Evolutionary conservation across 2,329 filamentous ascomycete genomes (phyloP).

Genomic region (Colletotrichum sp.): DNA sequence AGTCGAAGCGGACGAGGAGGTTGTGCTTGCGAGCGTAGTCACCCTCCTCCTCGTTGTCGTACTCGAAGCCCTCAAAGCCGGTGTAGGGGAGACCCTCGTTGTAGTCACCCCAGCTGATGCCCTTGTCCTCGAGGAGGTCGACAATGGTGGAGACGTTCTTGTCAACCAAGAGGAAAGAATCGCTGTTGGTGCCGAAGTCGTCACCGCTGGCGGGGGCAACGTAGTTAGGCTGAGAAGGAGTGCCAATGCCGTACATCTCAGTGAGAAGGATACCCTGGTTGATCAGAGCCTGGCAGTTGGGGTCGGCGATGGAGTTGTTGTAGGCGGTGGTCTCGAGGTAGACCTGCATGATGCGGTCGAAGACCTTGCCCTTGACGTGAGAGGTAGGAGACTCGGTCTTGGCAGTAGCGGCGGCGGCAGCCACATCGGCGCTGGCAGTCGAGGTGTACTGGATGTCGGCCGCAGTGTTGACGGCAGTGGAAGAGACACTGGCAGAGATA

Average conservation of each 20-base stretch:
- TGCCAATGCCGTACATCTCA: slow-evolving; percentile 56
- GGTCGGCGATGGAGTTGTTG: slow-evolving; percentile 66
- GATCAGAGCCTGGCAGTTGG: slow-evolving; percentile 31
- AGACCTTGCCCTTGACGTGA: slow-evolving; percentile 71
- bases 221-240: slow-evolving; percentile 73
- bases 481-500: neutral
- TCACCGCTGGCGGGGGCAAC: slow-evolving; percentile 65
- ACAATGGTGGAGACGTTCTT: slow-evolving; percentile 54
- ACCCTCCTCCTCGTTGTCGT: neutral
- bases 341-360: slow-evolving; percentile 75
- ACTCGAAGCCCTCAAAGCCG: slow-evolving; percentile 20
- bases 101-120: slow-evolving; percentile 36
- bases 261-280: slow-evolving; percentile 33
- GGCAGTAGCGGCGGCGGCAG: slow-evolving; percentile 63
- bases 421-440: slow-evolving; percentile 54
- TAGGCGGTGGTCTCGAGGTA: slow-evolving; percentile 82
- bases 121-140: slow-evolving; percentile 33
- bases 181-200: slow-evolving; percentile 67
- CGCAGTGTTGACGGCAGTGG: neutral
- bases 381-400: slow-evolving; percentile 64
- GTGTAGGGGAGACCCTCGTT: slow-evolving; percentile 35
- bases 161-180: slow-evolving; percentile 62
- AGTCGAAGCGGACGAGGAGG: neutral
- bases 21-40: slow-evolving; percentile 6
- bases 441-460: slow-evolving; percentile 46